Evolutionary conservation across 805 yeast species (phyloP).

Genomic region (Kazachstania martiniae): DNA sequence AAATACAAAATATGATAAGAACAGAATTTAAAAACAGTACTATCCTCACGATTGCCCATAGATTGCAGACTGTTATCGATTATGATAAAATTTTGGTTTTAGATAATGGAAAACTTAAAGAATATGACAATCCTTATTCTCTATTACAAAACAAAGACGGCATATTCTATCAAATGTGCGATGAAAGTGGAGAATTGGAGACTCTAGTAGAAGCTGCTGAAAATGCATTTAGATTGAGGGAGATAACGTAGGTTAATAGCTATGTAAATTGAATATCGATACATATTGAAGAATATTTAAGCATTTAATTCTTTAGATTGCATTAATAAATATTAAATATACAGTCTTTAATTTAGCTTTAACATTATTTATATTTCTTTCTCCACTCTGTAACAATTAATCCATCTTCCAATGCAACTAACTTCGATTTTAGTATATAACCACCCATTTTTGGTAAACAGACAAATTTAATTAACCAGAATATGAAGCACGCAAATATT

Average conservation of each 20-base stretch:
- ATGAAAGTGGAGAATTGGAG: conserved; percentile 79
- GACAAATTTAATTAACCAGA: conserved; percentile 46
- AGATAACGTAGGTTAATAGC: no score
- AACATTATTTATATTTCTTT: conserved; percentile 16
- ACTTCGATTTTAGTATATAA: conserved; percentile 36
- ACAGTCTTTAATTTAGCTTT: background rate
- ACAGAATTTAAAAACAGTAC: conserved; percentile 58
- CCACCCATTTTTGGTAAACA: conserved; percentile 36
- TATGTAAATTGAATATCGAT: background rate
- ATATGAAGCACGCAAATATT: conserved; percentile 34
- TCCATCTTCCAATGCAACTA: conserved; percentile 43
- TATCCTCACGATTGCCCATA: conserved; percentile 69
- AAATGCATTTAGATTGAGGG: conserved; percentile 39
- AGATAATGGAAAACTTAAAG: conserved; percentile 62
- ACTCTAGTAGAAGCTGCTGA: conserved; percentile 57
- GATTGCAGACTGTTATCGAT: conserved; percentile 67
- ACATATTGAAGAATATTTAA: background rate
- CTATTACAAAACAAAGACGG: conserved; percentile 39
- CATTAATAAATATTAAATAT: no score
- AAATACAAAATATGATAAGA: conserved; percentile 63
- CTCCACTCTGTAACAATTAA: conserved; percentile 47
- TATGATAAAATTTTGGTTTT: conserved; percentile 68
- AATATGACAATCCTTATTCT: conserved; percentile 55
- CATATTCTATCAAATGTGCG: conserved; percentile 56
- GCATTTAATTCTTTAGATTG: background rate